Percentiles rank a stretch among this genome's conserved stretches.
These are phyloP conservation scores for Pisolithus orientalis DNA, from an alignment of 768 basidiomycete species.

Conservation along the genomic window DNA sequence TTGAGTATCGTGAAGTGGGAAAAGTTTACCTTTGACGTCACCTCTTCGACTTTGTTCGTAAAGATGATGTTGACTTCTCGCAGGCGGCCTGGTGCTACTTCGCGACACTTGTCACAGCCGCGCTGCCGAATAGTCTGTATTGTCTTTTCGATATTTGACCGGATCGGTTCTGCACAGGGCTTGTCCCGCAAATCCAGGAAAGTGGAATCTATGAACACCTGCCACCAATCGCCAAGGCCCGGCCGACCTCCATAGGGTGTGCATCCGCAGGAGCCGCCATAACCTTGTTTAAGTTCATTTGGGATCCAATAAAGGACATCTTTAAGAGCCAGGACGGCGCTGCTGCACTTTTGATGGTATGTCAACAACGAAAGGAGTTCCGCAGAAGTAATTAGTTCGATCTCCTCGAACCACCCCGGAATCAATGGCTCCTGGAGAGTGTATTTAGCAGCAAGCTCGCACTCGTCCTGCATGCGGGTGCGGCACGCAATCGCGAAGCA, in stretches of 20 bases:
- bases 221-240: slow-evolving; percentile 13
- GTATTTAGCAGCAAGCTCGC: slow-evolving; percentile 21
- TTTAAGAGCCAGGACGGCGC: slow-evolving; percentile 5
- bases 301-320: slow-evolving; percentile 9
- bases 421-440: slow-evolving; percentile 21
- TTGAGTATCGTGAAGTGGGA: too few species aligned
- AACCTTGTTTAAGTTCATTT: neutral
- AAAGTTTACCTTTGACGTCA: slow-evolving; percentile 4
- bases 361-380: slow-evolving; percentile 21
- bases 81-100: slow-evolving; percentile 6
- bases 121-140: neutral
- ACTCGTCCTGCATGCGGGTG: slow-evolving; percentile 17
- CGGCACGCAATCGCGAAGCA: slow-evolving; percentile 29
- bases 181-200: slow-evolving; percentile 11
- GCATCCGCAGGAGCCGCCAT: neutral
- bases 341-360: slow-evolving; percentile 13
- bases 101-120: neutral
- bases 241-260: neutral
- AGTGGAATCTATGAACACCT: slow-evolving; percentile 9
- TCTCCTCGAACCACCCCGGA: slow-evolving; percentile 18
- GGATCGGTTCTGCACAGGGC: slow-evolving; percentile 10
- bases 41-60: slow-evolving; percentile 6
- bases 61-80: slow-evolving; percentile 7
- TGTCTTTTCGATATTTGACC: neutral
- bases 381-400: slow-evolving; percentile 19